Base-by-base conservation (phyloP, 495 filamentous ascomycete species). In the Lepraria neglecta region DNA sequence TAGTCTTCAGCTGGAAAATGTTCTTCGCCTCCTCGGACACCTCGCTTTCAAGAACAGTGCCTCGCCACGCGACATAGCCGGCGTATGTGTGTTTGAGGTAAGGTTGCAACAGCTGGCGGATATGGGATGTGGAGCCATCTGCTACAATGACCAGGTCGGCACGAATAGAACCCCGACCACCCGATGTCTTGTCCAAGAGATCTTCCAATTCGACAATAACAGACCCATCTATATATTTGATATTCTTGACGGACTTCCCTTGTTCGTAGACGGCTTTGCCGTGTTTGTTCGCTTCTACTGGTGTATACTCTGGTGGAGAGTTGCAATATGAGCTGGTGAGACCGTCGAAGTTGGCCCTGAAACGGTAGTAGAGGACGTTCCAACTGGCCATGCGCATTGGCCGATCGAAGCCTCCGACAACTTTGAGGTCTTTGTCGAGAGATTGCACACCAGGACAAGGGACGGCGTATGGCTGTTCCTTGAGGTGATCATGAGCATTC, bases 51-150 rank as follows among this genome's bases (percentile, higher is more conserved):
- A 65, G 70, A 7, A 84, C 69, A 1, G 78, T 82, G 14, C 80
- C 82, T 27, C 82, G 72, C 48, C 78, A 75, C 2, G 81, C 77
- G 59, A 77, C 74, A 69, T 84, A 84, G 4, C 81, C 82, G 0
- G 76, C 78, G 31, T 61, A 62, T 40, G 19, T 44, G 12, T 21
- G 56, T 15, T 64, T 51, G 6, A 61, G 31, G n/a, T 58, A 28
- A 19, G 63, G 67, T 9, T 58, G 45, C 24, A 71, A 57, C 10
- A 66, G 58, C 14, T 59, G n/a, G 44, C 68, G 67, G 14, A 73
- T 60, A 3, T 42, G 14, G 0, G 70, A 72, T 21, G 62, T 56
- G 4, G 68, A 56, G 42, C 67, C 68, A 45, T 72, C 68, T 17
- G 71, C 68, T 9, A 43, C 71, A 31, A 73, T 69, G 19, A 73